phyloP scores from a whole-genome alignment of 257 asterid species.

The Nicotiana obtusifolia region DNA sequence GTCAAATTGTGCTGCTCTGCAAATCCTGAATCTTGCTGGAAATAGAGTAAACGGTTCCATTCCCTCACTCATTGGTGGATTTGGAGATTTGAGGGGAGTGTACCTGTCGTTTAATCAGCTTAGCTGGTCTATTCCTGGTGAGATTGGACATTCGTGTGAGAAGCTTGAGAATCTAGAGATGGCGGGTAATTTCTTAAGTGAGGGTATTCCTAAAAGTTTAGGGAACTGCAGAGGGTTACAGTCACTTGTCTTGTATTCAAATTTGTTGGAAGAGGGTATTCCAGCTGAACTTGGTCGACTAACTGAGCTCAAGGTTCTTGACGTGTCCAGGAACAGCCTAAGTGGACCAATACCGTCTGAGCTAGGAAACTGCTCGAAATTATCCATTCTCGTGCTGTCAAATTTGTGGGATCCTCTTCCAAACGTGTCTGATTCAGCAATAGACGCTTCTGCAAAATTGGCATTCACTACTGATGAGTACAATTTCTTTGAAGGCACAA shows the following conservation, averaged over 20 bases:
- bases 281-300: constrained; percentile 70
- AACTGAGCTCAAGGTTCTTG: constrained; percentile 69
- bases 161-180: constrained; percentile 75
- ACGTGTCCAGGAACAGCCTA: constrained; percentile 76
- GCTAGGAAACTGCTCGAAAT: constrained; percentile 62
- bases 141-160: constrained; percentile 62
- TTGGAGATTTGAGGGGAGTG: constrained; percentile 57
- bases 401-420: constrained; percentile 81
- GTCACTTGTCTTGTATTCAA: constrained; percentile 61
- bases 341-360: constrained; percentile 62
- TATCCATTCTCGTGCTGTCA: constrained; percentile 67
- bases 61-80: constrained; percentile 46
- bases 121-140: constrained; percentile 55
- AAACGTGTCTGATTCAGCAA: constrained; percentile 30
- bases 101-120: constrained; percentile 82
- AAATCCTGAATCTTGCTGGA: constrained; percentile 75
- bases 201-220: constrained; percentile 50
- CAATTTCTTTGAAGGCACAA: constrained; percentile 65
- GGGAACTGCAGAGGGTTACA: constrained; percentile 61
- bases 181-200: constrained; percentile 62
- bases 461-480: constrained; percentile 50
- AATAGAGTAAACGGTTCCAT: constrained; percentile 63
- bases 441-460: constrained; percentile 23
- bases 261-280: constrained; percentile 63
- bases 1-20: constrained; percentile 40